Evolutionary conservation across 805 yeast genomes (phyloP).

Genomic region (Wickerhamomyces kurtzmanii): DNA sequence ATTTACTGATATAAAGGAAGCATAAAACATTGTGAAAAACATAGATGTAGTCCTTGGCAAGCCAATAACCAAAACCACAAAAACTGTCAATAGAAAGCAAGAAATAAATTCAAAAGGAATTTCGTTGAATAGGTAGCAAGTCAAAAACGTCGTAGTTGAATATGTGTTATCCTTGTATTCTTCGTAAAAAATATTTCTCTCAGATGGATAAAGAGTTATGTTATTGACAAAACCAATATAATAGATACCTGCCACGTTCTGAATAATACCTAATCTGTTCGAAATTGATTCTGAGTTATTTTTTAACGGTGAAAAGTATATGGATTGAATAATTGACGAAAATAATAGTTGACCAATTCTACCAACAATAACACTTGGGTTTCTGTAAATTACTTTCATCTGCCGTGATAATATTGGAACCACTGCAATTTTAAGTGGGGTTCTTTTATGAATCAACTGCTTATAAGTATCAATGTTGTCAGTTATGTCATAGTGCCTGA

Average conservation of each 20-base stretch:
- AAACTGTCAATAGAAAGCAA: constrained; percentile 44
- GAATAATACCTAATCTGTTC: constrained; percentile 67
- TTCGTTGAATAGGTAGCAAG: constrained; percentile 50
- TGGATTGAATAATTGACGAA: constrained; percentile 52
- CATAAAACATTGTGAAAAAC: constrained; percentile 55
- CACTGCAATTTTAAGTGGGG: constrained; percentile 22
- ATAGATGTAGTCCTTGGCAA: constrained; percentile 57
- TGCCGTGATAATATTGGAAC: constrained; percentile 23
- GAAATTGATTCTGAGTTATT: constrained; percentile 39
- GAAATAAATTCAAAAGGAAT: constrained; percentile 60
- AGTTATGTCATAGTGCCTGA: constrained; percentile 6
- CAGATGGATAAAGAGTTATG: constrained; percentile 64
- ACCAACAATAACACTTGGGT: constrained; percentile 51
- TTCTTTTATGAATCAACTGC: constrained; percentile 20
- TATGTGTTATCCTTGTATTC: constrained; percentile 70
- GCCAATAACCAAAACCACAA: constrained; percentile 65
- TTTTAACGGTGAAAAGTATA: constrained; percentile 56
- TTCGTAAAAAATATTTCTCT: constrained; percentile 66
- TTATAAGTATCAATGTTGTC: constrained; percentile 7
- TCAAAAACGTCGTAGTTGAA: constrained; percentile 53
- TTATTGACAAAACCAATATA: constrained; percentile 77
- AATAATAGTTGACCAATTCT: constrained; percentile 57
- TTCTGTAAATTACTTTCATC: constrained; percentile 29
- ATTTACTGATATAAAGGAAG: constrained; percentile 43
- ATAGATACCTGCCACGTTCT: constrained; percentile 62